Conservation (phyloP, 768 basidiomycete genomes). For the Epithele typhae region DNA sequence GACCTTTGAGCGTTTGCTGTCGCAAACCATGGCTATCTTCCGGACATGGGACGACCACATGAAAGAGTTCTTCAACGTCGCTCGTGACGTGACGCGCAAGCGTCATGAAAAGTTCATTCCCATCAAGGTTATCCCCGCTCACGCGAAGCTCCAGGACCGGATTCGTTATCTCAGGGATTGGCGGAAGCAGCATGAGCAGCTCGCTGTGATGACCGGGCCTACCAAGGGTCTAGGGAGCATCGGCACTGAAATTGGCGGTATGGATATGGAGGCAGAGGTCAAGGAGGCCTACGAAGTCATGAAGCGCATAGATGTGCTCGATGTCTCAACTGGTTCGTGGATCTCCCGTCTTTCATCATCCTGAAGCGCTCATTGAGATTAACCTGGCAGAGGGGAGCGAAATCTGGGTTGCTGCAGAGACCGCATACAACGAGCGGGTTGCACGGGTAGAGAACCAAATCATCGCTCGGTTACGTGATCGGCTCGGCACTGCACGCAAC, state of each 20-base stretch:
- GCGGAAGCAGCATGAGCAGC: conserved; percentile 95
- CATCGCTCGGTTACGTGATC: conserved; percentile 86
- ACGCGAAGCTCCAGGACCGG: conserved; percentile 87
- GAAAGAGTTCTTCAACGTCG: conserved; percentile 67
- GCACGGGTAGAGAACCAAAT: conserved; percentile 98
- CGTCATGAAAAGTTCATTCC: conserved; percentile 92
- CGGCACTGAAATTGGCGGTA: conserved; percentile 76
- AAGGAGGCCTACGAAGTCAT: conserved; percentile 96
- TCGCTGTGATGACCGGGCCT: conserved; percentile 95
- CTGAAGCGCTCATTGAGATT: background rate
- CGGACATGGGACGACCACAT: conserved; percentile 59
- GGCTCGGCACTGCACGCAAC: conserved; percentile 91
- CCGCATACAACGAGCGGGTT: conserved; percentile 96
- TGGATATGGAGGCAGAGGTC: conserved; percentile 99
- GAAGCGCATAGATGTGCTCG: conserved; percentile 93
- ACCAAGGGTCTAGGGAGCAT: conserved; percentile 78
- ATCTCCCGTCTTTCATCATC: background rate
- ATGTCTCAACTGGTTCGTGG: conserved; percentile 80
- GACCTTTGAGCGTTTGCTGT: conserved; percentile 84
- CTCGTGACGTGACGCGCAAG: conserved; percentile 87
- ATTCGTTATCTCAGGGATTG: conserved; percentile 84
- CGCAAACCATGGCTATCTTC: conserved; percentile 63
- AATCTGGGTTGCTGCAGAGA: conserved; percentile 97
- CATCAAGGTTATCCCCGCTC: conserved; percentile 90
- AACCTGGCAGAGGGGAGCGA: conserved; percentile 86